Percentiles rank a stretch among this genome's conserved stretches.
phyloP scores from a whole-genome alignment of 2,329 filamentous ascomycete genomes.

The Penicillium rolfsii region DNA sequence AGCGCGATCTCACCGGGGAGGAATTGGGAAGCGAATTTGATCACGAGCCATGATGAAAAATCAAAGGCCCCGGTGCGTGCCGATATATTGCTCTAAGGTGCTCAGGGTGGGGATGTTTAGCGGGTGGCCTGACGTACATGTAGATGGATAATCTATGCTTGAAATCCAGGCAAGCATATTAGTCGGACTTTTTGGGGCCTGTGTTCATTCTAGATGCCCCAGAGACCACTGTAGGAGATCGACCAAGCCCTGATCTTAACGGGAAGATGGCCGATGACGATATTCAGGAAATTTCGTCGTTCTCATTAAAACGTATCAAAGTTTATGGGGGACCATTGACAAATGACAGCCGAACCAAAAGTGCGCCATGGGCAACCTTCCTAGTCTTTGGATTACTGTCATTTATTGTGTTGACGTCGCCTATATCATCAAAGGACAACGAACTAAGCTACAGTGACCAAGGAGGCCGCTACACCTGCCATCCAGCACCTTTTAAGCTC shows the following conservation, averaged over 20 bases:
- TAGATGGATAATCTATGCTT: neutral
- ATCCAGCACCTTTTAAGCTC: neutral
- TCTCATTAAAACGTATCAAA: neutral
- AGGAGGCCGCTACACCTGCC: neutral
- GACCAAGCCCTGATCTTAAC: neutral
- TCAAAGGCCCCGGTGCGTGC: neutral
- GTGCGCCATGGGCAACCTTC: no score
- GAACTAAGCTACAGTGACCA: neutral
- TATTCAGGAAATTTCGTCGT: neutral
- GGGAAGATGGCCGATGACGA: neutral
- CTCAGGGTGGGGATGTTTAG: neutral
- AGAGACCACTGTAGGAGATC: neutral
- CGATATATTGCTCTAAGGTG: constrained; percentile 1
- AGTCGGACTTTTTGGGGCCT: neutral
- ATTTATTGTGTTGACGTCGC: no score
- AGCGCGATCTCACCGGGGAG: constrained; percentile 10
- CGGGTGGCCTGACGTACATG: neutral
- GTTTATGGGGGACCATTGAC: no score
- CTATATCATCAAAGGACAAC: neutral
- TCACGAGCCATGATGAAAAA: neutral
- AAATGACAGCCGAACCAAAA: no score
- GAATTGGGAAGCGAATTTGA: neutral
- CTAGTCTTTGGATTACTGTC: no score
- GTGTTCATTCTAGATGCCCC: neutral
- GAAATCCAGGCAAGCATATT: neutral